Base-by-base conservation (phyloP, 1,284 basidiomycete species). In the Lentinula novae-zelandiae region DNA sequence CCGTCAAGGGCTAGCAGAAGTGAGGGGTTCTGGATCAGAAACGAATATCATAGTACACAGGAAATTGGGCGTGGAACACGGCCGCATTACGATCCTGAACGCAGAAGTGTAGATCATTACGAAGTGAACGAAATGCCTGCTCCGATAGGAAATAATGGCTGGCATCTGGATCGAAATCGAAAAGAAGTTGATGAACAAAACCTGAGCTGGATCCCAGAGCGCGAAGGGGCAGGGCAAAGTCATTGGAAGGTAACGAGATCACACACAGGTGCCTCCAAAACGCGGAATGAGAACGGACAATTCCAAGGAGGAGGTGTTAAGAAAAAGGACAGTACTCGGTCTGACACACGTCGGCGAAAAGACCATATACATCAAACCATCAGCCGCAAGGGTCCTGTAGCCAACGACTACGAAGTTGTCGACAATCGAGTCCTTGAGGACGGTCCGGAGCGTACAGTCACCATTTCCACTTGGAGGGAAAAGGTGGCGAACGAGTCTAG, bases 401-500 rank as follows among this genome's bases (percentile, higher is more conserved):
- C 52, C 7, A 42, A 55, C 7, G 44, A 60, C 22, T 78, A 75
- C 59, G 75, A 79, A 65, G 73, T 80, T 31, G 70, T 79, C 33
- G 69, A 73, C 42, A 69, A 71, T 20, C 69, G 68, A 39, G 72
- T 82, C 31, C 60, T 81, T n/a, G 80, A 81, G 64, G 76, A 78
- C 33, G 76, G 74, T 17, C 75, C 77, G 2, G 78, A 76, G 66
- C 73, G 67, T 66, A 83, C 76, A 9, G 80, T 85, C 38, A 78
- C 73, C 36, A 75, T 79, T 56, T 77, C 79, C 42, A 79, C 77
- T 5, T 85, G 83, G 83, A 71, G 81, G 39, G 80, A 84, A 65
- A 76, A 80, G 53, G 79, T 81, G 0, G 77, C 78, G 7, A 69
- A 73, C 58, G 75, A 76, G 60, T 72, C 46, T 66, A 58, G 40